A percentile compares a stretch with the other conserved stretches of the same genome.
These are phyloP conservation scores for Soucietia sequanensis DNA, from an alignment of 805 yeast species.

Conservation along the genomic window DNA sequence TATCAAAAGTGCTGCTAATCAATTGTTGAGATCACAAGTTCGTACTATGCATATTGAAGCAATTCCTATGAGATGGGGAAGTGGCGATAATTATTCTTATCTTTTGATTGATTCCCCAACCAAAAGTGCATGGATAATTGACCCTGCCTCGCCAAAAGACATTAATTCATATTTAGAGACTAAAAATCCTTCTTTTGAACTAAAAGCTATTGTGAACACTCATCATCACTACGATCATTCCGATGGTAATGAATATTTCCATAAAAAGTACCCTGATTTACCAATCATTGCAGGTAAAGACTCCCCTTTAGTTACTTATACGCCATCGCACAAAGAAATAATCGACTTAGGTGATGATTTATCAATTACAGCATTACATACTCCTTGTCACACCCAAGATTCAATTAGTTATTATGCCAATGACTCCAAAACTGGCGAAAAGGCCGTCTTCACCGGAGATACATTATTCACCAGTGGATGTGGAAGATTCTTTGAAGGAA, in stretches of 20 bases:
- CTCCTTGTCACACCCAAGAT: conserved; percentile 98
- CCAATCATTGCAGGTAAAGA: conserved; percentile 84
- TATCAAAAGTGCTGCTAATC: too few species aligned
- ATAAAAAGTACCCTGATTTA: conserved; percentile 40
- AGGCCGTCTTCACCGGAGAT: conserved; percentile 91
- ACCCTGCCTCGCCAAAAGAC: conserved; percentile 88
- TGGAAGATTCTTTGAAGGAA: conserved; percentile 95
- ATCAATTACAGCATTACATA: conserved; percentile 76
- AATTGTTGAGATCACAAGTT: too few species aligned
- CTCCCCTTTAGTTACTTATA: conserved; percentile 66
- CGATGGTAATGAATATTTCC: conserved; percentile 68
- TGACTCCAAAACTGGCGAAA: conserved; percentile 62
- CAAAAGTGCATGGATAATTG: conserved; percentile 76
- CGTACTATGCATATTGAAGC: conserved; percentile 77
- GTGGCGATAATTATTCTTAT: conserved; percentile 90
- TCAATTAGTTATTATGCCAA: conserved; percentile 82
- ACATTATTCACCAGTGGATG: conserved; percentile 93
- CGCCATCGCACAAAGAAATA: conserved; percentile 65
- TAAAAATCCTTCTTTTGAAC: conserved; percentile 40
- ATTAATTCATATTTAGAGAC: conserved; percentile 45
- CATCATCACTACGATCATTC: conserved; percentile 97
- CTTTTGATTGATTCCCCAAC: conserved; percentile 67
- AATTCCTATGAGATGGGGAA: conserved; percentile 93
- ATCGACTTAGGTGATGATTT: conserved; percentile 64
- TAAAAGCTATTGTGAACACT: conserved; percentile 84